These are phyloP conservation scores for Eutrema japonicum DNA, from an alignment of 345 rosid genomes.

Conservation along the genomic window DNA sequence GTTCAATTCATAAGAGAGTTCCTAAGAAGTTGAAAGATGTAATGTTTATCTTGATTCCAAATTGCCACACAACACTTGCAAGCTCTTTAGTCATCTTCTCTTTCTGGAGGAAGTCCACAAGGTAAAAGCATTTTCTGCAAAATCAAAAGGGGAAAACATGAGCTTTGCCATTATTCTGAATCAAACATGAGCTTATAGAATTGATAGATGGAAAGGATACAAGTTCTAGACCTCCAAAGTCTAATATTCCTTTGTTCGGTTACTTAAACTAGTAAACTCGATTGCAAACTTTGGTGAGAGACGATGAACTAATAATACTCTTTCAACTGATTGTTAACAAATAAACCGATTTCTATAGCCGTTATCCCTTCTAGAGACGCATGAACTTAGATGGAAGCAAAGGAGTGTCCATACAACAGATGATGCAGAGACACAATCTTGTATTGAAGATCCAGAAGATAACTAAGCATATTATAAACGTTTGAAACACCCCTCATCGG, in stretches of 20 bases:
- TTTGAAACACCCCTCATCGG: background rate
- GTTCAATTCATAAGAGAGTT: constrained; percentile 8
- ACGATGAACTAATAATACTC: too few relatives aligned
- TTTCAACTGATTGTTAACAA: too few relatives aligned
- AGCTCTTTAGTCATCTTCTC: constrained; percentile 76
- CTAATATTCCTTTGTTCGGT: too few relatives aligned
- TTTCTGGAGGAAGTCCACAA: constrained; percentile 93
- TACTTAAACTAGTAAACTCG: too few relatives aligned
- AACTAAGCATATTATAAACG: background rate
- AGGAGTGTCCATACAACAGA: background rate
- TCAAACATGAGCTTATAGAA: background rate
- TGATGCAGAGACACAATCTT: constrained; percentile 4
- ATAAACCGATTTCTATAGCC: too few relatives aligned
- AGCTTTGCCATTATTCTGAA: background rate
- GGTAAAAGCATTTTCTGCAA: constrained; percentile 97
- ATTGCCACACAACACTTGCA: constrained; percentile 3
- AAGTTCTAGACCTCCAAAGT: too few relatives aligned
- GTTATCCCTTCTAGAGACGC: too few relatives aligned
- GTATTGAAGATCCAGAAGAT: constrained; percentile 5
- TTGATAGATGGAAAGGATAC: background rate
- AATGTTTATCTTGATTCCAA: background rate
- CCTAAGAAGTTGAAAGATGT: background rate
- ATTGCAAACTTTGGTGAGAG: too few relatives aligned
- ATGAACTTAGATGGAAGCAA: too few relatives aligned
- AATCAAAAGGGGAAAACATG: constrained; percentile 1